A percentile compares a stretch with the other conserved stretches of the same genome.
phyloP scores from a whole-genome alignment of 768 basidiomycete species.

The Agrocybe praecox region DNA sequence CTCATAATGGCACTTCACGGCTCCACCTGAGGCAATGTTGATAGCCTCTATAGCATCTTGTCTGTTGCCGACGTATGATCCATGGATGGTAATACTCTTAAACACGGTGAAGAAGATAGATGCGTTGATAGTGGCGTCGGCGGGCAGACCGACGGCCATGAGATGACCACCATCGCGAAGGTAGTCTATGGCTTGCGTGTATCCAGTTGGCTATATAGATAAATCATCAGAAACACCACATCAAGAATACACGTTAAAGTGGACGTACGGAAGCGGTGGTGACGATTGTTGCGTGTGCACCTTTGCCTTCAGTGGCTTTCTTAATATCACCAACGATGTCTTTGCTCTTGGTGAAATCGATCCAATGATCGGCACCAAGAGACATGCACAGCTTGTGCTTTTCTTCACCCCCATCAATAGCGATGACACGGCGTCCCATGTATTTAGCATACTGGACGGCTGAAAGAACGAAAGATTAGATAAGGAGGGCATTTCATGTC shows the following conservation, averaged over 20 bases:
- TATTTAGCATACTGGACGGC: constrained; percentile 80
- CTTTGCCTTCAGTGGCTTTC: constrained; percentile 62
- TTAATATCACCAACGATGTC: constrained; percentile 69
- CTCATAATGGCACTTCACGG: constrained; percentile 62
- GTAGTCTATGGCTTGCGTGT: constrained; percentile 70
- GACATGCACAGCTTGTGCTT: constrained; percentile 62
- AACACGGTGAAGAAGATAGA: constrained; percentile 24
- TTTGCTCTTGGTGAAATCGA: constrained; percentile 75
- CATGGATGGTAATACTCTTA: constrained; percentile 55
- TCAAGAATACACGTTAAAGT: background rate
- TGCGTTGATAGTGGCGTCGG: constrained; percentile 49
- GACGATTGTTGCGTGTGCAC: constrained; percentile 72
- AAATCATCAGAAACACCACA: background rate
- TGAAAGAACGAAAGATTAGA: constrained; percentile 16
- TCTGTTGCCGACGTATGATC: constrained; percentile 67
- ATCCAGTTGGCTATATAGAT: constrained; percentile 34
- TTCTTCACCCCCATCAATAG: constrained; percentile 72
- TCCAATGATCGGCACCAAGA: constrained; percentile 75
- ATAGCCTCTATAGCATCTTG: constrained; percentile 86
- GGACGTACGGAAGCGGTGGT: constrained; percentile 52
- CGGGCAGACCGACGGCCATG: constrained; percentile 81
- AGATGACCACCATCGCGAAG: constrained; percentile 71
- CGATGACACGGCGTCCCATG: constrained; percentile 80
- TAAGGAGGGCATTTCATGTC: background rate
- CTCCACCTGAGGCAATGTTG: constrained; percentile 70